Evolutionary conservation across 2,329 filamentous ascomycete species (phyloP).

Genomic region (Tolypocladium album): DNA sequence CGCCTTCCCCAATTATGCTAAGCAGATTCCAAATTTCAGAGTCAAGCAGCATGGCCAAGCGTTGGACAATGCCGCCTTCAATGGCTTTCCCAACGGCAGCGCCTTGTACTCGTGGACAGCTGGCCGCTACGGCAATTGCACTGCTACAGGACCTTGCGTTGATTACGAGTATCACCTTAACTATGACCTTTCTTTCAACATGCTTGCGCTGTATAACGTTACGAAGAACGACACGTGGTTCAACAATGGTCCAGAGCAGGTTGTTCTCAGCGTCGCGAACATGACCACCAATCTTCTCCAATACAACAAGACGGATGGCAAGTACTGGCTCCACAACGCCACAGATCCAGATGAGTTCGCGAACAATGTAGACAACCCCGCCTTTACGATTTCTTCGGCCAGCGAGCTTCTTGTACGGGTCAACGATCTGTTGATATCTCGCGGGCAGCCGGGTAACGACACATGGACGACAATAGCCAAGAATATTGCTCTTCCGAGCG

Average conservation of each 20-base stretch:
- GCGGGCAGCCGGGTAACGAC: constrained; percentile 41
- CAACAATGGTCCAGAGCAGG: background rate
- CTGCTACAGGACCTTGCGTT: constrained; percentile 49
- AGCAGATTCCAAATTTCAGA: constrained; percentile 15
- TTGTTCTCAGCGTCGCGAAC: background rate
- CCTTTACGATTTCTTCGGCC: constrained; percentile 56
- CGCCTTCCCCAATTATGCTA: constrained; percentile 13
- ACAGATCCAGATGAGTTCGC: constrained; percentile 68
- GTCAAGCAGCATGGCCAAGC: constrained; percentile 34
- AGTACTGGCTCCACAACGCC: background rate
- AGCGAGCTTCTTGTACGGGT: constrained; percentile 42
- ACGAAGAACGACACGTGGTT: background rate
- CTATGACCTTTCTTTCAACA: constrained; percentile 59
- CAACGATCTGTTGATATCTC: constrained; percentile 44
- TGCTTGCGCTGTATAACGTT: constrained; percentile 16
- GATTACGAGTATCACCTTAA: constrained; percentile 65
- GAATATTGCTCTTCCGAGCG: constrained; percentile 8
- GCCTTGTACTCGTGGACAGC: constrained; percentile 56
- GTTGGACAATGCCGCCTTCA: constrained; percentile 37
- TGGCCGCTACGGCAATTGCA: constrained; percentile 54
- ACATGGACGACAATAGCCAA: constrained; percentile 19
- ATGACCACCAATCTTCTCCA: background rate
- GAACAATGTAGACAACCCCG: constrained; percentile 56
- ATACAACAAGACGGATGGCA: background rate
- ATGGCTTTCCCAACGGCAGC: constrained; percentile 38